Conservation (phyloP, 2,329 filamentous ascomycete species). For the Fusarium phyllophilum region DNA sequence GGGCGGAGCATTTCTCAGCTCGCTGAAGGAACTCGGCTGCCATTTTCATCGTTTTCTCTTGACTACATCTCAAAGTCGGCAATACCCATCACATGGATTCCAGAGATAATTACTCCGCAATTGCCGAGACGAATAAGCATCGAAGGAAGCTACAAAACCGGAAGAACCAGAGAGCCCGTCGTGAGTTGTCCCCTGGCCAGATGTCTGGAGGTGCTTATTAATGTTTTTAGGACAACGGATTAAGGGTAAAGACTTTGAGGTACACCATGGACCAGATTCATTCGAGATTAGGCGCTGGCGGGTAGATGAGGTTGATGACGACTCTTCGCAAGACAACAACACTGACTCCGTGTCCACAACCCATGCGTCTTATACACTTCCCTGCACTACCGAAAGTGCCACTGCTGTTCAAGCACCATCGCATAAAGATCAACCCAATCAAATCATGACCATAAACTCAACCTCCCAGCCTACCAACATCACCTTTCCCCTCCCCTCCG, state of each 20-base stretch:
- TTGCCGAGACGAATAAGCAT: not conserved
- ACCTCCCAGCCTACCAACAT: fast-evolving
- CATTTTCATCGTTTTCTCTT: not conserved
- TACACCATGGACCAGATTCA: fast-evolving
- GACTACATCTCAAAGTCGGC: no score
- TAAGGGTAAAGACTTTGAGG: not conserved
- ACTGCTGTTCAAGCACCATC: fast-evolving
- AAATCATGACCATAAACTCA: not conserved
- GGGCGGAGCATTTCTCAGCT: no score
- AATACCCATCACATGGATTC: not conserved
- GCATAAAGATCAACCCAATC: fast-evolving
- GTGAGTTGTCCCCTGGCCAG: not conserved
- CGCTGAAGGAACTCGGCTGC: no score
- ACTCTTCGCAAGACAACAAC: fast-evolving
- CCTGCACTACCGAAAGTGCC: fast-evolving
- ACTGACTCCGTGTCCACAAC: no score
- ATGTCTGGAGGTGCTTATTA: not conserved
- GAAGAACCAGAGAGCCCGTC: slow-evolving; percentile 6
- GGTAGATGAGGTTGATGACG: not conserved
- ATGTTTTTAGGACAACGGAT: not conserved
- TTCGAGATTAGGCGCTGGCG: not conserved
- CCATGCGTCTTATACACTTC: fast-evolving
- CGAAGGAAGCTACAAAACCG: not conserved
- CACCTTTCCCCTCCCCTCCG: not conserved
- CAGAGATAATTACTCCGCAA: not conserved